These are phyloP conservation scores for Sporothrix euskadiensis DNA, from an alignment of 2,329 filamentous ascomycete genomes.

Conservation along the genomic window DNA sequence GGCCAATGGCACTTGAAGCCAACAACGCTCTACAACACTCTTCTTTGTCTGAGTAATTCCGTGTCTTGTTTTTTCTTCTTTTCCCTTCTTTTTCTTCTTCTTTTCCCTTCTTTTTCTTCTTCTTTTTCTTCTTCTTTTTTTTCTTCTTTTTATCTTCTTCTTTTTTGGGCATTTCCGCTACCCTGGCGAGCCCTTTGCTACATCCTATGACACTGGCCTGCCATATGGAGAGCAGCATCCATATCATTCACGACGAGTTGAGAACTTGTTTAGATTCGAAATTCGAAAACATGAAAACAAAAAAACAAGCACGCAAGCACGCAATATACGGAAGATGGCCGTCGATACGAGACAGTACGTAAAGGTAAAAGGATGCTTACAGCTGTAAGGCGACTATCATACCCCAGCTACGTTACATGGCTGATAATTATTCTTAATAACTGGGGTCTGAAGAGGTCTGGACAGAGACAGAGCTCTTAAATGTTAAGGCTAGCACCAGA, in stretches of 20 bases:
- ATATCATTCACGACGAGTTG: background rate
- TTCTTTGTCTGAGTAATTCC: background rate
- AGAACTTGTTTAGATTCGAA: background rate
- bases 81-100: too few species aligned
- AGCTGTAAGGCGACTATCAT: background rate
- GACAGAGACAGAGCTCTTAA: background rate
- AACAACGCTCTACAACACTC: background rate
- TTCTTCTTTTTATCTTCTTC: too few species aligned
- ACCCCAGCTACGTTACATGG: background rate
- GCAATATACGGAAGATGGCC: background rate
- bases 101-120: too few species aligned
- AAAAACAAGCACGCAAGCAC: background rate
- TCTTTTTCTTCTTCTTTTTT: too few species aligned
- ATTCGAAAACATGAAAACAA: too few species aligned
- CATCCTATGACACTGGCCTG: background rate
- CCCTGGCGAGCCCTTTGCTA: background rate
- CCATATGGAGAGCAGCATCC: background rate
- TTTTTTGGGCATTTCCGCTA: background rate
- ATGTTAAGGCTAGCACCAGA: background rate
- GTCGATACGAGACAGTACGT: too few species aligned
- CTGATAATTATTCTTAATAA: background rate
- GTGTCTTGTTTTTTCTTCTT: background rate
- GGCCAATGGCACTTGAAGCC: background rate
- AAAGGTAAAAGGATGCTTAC: too few species aligned
- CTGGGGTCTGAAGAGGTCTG: background rate